Base-by-base conservation (phyloP, 2,329 filamentous ascomycete species). In the Myrmaecium sp. region DNA sequence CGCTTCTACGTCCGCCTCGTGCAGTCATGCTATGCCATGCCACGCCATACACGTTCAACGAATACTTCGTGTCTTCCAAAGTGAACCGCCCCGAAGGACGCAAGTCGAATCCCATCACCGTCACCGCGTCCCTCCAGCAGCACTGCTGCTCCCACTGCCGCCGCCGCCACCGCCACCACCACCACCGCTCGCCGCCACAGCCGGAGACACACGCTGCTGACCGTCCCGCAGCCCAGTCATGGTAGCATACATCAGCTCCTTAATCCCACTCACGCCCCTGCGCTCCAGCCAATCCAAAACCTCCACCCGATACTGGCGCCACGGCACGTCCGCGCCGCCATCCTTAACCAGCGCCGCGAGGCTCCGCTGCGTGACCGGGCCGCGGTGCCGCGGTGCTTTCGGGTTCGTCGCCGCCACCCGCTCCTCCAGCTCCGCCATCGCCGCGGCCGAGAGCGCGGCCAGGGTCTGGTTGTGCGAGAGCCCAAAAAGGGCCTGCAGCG, bases 181-280 rank as follows among this genome's bases (percentile, higher is more conserved):
- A n/a, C n/a, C n/a, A n/a, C n/a, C n/a, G n/a, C n/a, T n/a, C n/a
- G n/a, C n/a, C n/a, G n/a, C n/a, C n/a, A n/a, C n/a, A n/a, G n/a
- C n/a, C n/a, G n/a, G n/a, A n/a, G n/a, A n/a, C n/a, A n/a, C n/a
- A n/a, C n/a, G n/a, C n/a, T n/a, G n/a, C n/a, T n/a, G n/a, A n/a
- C n/a, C 21, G 5, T 30, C 25, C 51, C 70, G 72, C 38, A 86
- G 51, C 26, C 74, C 69, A 45, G 75, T 81, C 68, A 89, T 82
- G 1, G 79, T 84, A 39, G 72, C 80, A 47, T 77, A 77, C 63
- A 91, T 74, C 40, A 91, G 52, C 35, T 74, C 63, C 10, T 66
- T 64, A 16, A 86, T 60, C 0, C 82, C 82, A 7, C 49, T 53
- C 23, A 77, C 60, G 0, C 75, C 76, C 28, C 63, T 64, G 5